Evolutionary conservation across 768 basidiomycete species (phyloP).

Genomic region (Hygrocybe punicea): DNA sequence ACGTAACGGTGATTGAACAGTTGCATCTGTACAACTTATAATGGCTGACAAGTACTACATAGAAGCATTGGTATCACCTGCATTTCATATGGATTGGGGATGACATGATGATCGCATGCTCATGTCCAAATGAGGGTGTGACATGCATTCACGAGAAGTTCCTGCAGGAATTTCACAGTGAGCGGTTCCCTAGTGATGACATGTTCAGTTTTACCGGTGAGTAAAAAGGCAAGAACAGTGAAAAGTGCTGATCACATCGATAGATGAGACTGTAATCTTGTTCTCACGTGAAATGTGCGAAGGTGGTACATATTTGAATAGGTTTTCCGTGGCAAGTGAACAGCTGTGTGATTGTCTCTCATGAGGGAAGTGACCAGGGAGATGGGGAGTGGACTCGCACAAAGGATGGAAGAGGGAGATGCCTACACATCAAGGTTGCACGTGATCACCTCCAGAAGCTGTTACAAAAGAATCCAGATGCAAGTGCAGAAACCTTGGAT

Average conservation of each 20-base stretch:
- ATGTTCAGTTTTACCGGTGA: not conserved
- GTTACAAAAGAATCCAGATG: not conserved
- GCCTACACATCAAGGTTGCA: slow-evolving; percentile 3
- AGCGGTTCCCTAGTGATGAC: not conserved
- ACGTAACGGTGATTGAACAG: not conserved
- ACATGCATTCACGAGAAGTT: not conserved
- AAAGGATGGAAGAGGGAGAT: not conserved
- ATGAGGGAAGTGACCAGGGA: slow-evolving; percentile 2
- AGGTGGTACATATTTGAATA: not conserved
- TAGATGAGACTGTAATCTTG: slow-evolving; percentile 4
- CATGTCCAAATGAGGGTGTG: not conserved
- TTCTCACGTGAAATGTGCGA: slow-evolving; percentile 1
- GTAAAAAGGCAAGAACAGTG: not conserved
- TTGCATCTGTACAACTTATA: not conserved
- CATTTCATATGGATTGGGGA: not conserved
- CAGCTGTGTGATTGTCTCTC: not conserved
- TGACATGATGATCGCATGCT: not conserved
- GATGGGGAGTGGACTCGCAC: slow-evolving; percentile 3
- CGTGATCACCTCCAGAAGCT: slow-evolving; percentile 4
- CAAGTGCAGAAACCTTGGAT: not conserved
- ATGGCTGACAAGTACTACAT: not conserved
- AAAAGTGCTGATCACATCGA: not conserved
- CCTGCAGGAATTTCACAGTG: not conserved
- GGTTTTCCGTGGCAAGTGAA: slow-evolving; percentile 1
- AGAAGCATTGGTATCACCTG: not conserved